Evolutionary conservation across 2,329 filamentous ascomycete species (phyloP), one percentile per base, ranked within the genome.

Genomic region (Alternaria sp.): DNA sequence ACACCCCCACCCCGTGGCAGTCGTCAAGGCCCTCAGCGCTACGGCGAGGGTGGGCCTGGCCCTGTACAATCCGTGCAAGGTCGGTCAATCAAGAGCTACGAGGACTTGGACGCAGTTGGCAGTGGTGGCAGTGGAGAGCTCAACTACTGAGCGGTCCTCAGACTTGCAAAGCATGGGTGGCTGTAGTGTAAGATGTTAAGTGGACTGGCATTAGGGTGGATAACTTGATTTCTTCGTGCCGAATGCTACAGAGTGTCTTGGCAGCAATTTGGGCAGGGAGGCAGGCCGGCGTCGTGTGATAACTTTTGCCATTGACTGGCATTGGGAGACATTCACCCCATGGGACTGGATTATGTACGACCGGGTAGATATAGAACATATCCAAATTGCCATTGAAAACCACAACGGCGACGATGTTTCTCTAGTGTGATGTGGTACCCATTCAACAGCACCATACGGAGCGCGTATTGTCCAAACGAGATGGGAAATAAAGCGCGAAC

Each of bases 71-170:
- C 95, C 10, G 93, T 96, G 0, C 92, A 96, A 67, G 95, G 95
- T 5, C 87, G 95, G 56, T 97, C 91, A 61, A 81, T 99, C 65
- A 97, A 96, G 84, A 97, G 92, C 77, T 99, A 99, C 75, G 96
- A 99, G 78, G 95, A 99, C 75, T 82, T 99, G 24, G 95, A 99
- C 80, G 94, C 96, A n/a, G 81, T 80, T 51, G 79, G 78, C 37
- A 75, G 73, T 21, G 77, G 78, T 51, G 91, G 89, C 39, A 88
- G 89, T 39, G 90, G 91, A 28, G 94, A 97, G 80, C 81, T 98
- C 71, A 96, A 98, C 79, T 98, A 98, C 75, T 98, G 75, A 67
- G 54, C 41, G 31, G 31, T 40, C 24, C 24, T 33, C 31, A 40
- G 53, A 28, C 23, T 21, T 39, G 24, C 39, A 31, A 36, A 10